Evolutionary conservation across 257 asterid species (phyloP), one percentile per base, ranked within the genome.

Genomic region (Solanum chilense): DNA sequence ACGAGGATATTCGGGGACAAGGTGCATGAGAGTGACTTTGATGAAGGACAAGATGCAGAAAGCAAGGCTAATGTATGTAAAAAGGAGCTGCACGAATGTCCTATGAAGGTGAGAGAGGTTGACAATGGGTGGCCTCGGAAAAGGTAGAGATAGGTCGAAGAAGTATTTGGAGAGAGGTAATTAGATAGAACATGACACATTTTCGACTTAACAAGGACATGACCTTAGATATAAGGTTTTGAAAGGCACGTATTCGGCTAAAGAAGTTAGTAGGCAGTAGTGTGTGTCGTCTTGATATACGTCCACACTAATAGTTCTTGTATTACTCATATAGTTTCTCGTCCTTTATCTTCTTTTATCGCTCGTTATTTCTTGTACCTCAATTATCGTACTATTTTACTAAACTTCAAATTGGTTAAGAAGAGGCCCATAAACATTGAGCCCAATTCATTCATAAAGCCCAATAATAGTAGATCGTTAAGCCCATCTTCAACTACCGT

Each of bases 261-360:
- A 52, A 1, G 23, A 52, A 56, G 62, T 56, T 47, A 47, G 20
- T 15, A 15, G 21, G 23, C 60, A 49, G 1, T 49, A 49, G 60
- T 49, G 62, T 52, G 62, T 16, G n/a, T 18, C 7, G 62, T 52
- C 11, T 52, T 18, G n/a, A 2, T 52, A 52, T 52, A 23, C 1
- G 62, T 16, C n/a, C 4, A 0, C n/a, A 0, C n/a, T 52, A 52
- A 0, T 52, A 2, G n/a, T 52, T 4, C 23, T 52, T 1, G 4
- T 7, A 18, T 52, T 18, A 1, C 62, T 6, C n/a, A 1, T 52
- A 16, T 52, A 52, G 62, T 52, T 52, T 52, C n/a, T 52, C 1
- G 10, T 52, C 1, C 0, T 52, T 52, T 2, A 16, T 0, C 3
- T 52, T 52, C 21, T 52, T 15, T 52, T 52, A 52, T 1, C 20